Conservation (phyloP, 108 stramenopile species). For the Pseudonitzschia delicatissima region DNA sequence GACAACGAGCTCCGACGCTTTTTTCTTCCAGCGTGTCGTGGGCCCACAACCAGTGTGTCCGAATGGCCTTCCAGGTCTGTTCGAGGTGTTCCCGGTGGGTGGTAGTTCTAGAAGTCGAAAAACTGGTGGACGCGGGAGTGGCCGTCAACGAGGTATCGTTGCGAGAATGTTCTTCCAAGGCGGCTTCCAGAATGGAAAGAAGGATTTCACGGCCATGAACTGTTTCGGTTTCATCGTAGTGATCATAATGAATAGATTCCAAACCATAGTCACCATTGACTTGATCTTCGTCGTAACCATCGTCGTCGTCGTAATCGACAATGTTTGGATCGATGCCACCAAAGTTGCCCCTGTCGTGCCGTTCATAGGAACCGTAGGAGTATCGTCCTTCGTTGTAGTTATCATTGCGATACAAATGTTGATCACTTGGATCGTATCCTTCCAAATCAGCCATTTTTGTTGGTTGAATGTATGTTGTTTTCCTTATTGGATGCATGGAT, state of each 20-base stretch:
- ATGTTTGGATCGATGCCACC: no score
- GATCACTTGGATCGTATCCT: no score
- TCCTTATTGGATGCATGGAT: no score
- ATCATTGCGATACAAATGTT: no score
- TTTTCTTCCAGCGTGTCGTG: slow-evolving; percentile 36
- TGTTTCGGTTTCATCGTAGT: background rate
- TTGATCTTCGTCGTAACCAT: background rate
- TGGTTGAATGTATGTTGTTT: no score
- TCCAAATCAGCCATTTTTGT: no score
- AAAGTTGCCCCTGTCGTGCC: no score
- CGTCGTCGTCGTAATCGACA: background rate
- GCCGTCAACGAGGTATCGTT: background rate
- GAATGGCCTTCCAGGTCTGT: slow-evolving; percentile 61
- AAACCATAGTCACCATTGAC: background rate
- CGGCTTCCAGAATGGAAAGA: slow-evolving; percentile 49
- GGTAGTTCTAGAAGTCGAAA: slow-evolving; percentile 26
- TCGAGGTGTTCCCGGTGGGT: slow-evolving; percentile 36
- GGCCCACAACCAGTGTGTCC: slow-evolving; percentile 48
- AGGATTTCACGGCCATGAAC: slow-evolving; percentile 30
- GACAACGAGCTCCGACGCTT: no score
- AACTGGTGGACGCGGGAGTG: background rate
- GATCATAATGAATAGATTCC: background rate
- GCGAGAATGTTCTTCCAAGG: slow-evolving; percentile 8
- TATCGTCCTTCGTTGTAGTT: no score
- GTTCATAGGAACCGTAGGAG: no score